Evolutionary conservation across 2,329 filamentous ascomycete genomes (phyloP), one percentile per base, ranked within the genome.

Genomic region (Furcasterigmium furcatum): DNA sequence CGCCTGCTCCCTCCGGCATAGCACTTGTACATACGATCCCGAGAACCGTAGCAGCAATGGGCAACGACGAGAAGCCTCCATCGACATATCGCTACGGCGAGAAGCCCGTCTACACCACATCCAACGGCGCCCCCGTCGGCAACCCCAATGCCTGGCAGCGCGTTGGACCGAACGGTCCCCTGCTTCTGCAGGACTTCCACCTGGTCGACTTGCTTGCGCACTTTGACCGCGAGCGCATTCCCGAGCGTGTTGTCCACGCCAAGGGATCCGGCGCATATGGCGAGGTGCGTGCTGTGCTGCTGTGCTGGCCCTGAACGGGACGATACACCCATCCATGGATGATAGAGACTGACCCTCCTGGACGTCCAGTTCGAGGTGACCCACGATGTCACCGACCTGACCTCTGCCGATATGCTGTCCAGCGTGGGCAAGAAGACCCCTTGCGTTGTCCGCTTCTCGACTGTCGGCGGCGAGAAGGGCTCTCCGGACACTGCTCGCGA

Each of bases 401-500:
- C 72, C 7, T 66, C 68, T 3, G 75, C 77, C 25, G 60, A 69
- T 45, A 69, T 78, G 46, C 79, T 83, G 57, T 76, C 70, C 56
- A 70, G 77, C 46, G 72, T 80, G 44, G 87, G 85, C 54, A 88
- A 88, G 70, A 80, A 80, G 62, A 88, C 84, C 40, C 80, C 84
- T 14, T 64, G 84, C 50, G 75, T 84, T 2, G 75, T 78, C 36
- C 81, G 87, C 4, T 89, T 91, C 65, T 89, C 85, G 0, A 91
- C 87, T 2, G 86, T 90, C 5, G 85, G 85, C 59, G 85, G 85
- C 48, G 85, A 89, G 63, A 80, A 80, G 47, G 85, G 85, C 7
- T 87, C 82, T 4, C 75, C 85, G 46, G 86, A 90, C 57, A 82
- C 79, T 52, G 85, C 84, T 25, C 80, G 87, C 48, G 86, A 91